Evolutionary conservation across 1,139 yeast genomes (phyloP).

Genomic region (Ogataea hybrid): DNA sequence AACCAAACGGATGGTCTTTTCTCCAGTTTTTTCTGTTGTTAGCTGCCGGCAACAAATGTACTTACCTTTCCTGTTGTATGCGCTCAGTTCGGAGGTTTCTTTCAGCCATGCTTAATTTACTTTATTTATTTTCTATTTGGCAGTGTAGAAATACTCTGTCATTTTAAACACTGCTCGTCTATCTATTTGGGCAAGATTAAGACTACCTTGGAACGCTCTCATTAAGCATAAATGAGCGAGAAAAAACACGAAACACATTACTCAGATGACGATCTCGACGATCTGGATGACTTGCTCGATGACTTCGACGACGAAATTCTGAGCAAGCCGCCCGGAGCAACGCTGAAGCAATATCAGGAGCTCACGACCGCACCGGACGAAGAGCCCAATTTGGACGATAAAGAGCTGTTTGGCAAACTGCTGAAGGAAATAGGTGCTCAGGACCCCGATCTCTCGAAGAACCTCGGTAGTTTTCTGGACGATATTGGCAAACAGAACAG

Average conservation of each 20-base stretch:
- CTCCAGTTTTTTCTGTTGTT: conserved; percentile 84
- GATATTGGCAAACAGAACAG: conserved; percentile 37
- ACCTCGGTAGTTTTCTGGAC: conserved; percentile 51
- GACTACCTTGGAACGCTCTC: conserved; percentile 3
- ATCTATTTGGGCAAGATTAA: conserved; percentile 14
- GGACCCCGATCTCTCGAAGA: conserved; percentile 59
- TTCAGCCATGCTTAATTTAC: conserved; percentile 19
- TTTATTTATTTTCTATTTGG: conserved; percentile 2
- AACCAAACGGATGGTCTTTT: conserved; percentile 97
- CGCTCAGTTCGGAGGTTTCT: conserved; percentile 67
- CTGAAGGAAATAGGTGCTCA: conserved; percentile 55
- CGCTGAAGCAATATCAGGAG: conserved; percentile 10
- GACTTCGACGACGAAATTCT: conserved; percentile 77
- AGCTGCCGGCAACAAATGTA: not conserved
- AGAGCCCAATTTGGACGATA: conserved; percentile 11
- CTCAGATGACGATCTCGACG: conserved; percentile 59
- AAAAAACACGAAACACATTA: conserved; percentile 3
- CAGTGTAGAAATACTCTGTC: conserved; percentile 10
- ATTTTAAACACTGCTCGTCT: conserved; percentile 2
- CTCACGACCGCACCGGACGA: conserved; percentile 9
- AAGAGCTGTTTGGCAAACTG: conserved; percentile 41
- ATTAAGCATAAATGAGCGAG: conserved; percentile 3
- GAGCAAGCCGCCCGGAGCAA: conserved; percentile 57
- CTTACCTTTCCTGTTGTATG: conserved; percentile 71
- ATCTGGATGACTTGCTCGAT: conserved; percentile 70